Evolutionary conservation across 345 rosid species (phyloP), one percentile per base, ranked within the genome.

Genomic region (Euphorbia tirucalli): DNA sequence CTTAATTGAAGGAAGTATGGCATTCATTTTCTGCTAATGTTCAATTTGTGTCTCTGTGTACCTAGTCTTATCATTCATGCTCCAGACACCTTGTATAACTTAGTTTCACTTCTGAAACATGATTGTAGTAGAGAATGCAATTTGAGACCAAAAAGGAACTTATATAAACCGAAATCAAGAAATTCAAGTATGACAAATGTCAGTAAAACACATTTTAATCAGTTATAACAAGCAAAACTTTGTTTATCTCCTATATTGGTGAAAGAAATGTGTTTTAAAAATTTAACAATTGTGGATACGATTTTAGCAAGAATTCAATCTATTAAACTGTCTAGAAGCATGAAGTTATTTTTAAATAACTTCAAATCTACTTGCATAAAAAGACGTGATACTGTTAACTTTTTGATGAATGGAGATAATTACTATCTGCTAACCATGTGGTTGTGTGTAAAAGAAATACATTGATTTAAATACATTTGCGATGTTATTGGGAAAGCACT

Each of bases 321-420:
- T n/a, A 9, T 24, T 31, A 63, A 10, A 13, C 39, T 32, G 35
- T 30, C 63, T 28, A 11, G 9, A 59, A 59, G 63, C 27, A 63
- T 63, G 67, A 11, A 22, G 4, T 59, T 37, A 63, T 3, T 44
- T 9, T 44, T 9, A 66, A 46, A 1, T 11, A 48, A 48, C 52
- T 43, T 65, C 13, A 13, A 61, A 35, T 16, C 44, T 65, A 15
- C 41, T 18, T 46, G 39, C 52, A 22, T 13, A n/a, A 44, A 44
- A 65, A 65, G 54, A n/a, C 37, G 48, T 25, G 37, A 48, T 48
- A 48, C 69, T 46, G 52, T 43, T 57, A 57, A 13, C 61, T 57
- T 22, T 55, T n/a, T 21, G 15, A 56, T 24, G 54, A 35, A 35
- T 35, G 39, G 39, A 35, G 39, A 35, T 35, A 35, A 35, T 35